Evolutionary conservation across 805 yeast species (phyloP).

Genomic region (Saccharomycopsis fibuligera): DNA sequence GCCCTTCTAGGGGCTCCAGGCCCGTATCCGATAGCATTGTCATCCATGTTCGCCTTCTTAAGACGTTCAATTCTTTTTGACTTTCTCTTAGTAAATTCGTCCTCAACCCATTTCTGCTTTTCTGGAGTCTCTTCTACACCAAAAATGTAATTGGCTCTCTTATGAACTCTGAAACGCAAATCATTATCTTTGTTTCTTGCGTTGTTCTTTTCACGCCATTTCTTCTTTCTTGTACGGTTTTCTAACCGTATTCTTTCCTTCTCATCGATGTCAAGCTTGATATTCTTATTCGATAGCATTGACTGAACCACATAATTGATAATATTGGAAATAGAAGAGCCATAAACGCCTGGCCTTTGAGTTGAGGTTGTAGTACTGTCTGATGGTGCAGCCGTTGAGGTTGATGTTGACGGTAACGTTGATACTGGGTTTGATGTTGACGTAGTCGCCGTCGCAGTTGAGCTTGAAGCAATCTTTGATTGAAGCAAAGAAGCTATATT

Average conservation of each 20-base stretch:
- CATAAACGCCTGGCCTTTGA: too few relatives aligned
- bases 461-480: too few relatives aligned
- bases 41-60: constrained; percentile 23
- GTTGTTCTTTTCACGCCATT: constrained; percentile 76
- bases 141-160: constrained; percentile 61
- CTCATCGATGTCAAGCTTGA: constrained; percentile 23
- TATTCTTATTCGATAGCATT: constrained; percentile 1
- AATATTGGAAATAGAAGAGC: constrained; percentile 3
- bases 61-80: constrained; percentile 48
- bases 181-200: constrained; percentile 86
- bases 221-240: constrained; percentile 71
- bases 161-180: constrained; percentile 67
- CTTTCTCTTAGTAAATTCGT: constrained; percentile 62
- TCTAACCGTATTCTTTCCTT: constrained; percentile 57
- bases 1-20: background rate
- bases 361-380: too few relatives aligned
- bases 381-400: too few relatives aligned
- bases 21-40: constrained; percentile 8
- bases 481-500: too few relatives aligned
- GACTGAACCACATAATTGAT: constrained; percentile 9
- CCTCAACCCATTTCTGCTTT: constrained; percentile 64
- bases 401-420: too few relatives aligned
- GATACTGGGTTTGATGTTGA: too few relatives aligned
- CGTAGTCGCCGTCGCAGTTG: too few relatives aligned
- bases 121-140: constrained; percentile 53